Evolutionary conservation across 306 rosid species (phyloP).

Genomic region (Quercus rubra): DNA sequence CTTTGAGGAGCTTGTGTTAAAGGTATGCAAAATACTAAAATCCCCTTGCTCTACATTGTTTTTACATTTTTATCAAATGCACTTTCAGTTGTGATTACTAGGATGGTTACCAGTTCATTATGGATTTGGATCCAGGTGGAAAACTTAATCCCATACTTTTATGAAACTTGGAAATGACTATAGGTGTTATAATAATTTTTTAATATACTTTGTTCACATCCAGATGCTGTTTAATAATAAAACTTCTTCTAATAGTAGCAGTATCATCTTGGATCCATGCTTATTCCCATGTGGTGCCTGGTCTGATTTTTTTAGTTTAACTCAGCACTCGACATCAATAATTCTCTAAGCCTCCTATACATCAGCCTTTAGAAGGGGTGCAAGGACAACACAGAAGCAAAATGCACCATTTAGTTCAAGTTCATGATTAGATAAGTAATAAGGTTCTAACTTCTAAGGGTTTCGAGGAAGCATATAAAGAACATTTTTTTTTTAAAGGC

Average conservation of each 20-base stretch:
- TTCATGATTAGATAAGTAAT: neutral
- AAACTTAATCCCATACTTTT: neutral
- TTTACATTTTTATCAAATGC: too few species aligned
- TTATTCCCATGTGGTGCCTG: neutral
- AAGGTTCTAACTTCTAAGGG: neutral
- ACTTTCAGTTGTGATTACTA: neutral
- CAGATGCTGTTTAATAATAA: neutral
- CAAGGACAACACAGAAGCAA: neutral
- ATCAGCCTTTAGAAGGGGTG: neutral
- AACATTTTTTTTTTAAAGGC: neutral
- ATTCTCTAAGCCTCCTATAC: neutral
- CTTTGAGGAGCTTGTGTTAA: conserved; percentile 74
- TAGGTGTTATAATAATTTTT: neutral
- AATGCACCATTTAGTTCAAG: neutral
- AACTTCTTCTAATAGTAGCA: neutral
- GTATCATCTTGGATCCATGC: neutral
- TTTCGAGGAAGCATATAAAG: neutral
- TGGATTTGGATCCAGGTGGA: too few species aligned
- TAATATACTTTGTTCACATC: neutral
- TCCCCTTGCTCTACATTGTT: neutral
- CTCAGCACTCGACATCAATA: neutral
- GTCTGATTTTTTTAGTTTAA: neutral
- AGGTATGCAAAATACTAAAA: conserved; percentile 38
- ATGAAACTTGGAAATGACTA: neutral
- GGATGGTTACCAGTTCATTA: neutral